These are phyloP conservation scores for Lactarius vividus DNA, from an alignment of 768 basidiomycete species.

Conservation along the genomic window DNA sequence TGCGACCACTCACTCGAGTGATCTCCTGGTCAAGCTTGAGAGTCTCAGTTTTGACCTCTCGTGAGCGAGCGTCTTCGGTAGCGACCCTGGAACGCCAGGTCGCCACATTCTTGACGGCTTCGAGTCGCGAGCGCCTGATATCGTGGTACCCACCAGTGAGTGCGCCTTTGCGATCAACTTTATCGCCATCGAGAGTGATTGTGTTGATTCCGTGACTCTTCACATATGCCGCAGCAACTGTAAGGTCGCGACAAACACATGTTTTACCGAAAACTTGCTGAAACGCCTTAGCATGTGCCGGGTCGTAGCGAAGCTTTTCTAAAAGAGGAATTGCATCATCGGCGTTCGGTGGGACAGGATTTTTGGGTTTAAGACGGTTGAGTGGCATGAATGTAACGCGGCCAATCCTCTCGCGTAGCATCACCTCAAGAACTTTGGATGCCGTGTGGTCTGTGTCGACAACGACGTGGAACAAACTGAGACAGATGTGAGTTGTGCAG, in stretches of 20 bases:
- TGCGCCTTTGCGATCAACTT: slow-evolving; percentile 94
- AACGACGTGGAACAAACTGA: slow-evolving; percentile 92
- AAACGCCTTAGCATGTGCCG: slow-evolving; percentile 74
- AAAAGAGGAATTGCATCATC: slow-evolving; percentile 80
- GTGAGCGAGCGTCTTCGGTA: slow-evolving; percentile 56
- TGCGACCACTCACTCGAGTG: slow-evolving; percentile 66
- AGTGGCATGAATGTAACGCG: slow-evolving; percentile 98
- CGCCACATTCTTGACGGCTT: slow-evolving; percentile 74
- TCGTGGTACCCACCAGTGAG: slow-evolving; percentile 97
- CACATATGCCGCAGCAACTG: slow-evolving; percentile 90
- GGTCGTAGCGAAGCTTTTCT: slow-evolving; percentile 76
- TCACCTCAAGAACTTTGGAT: slow-evolving; percentile 83
- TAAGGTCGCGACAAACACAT: slow-evolving; percentile 90
- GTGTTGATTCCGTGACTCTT: slow-evolving; percentile 94
- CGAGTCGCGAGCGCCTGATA: slow-evolving; percentile 83
- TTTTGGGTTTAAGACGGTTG: slow-evolving; percentile 85
- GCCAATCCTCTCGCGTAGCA: slow-evolving; percentile 91
- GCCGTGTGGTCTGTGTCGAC: slow-evolving; percentile 97
- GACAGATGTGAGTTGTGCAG: neutral
- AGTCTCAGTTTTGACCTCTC: slow-evolving; percentile 74
- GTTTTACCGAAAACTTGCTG: slow-evolving; percentile 98
- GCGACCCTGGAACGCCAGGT: slow-evolving; percentile 74
- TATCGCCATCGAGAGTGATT: slow-evolving; percentile 97
- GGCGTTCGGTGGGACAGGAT: slow-evolving; percentile 60
- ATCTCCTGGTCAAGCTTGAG: slow-evolving; percentile 81